Evolutionary conservation across 208 protist genomes (phyloP).

Genomic region (Leishmania guyanensis): DNA sequence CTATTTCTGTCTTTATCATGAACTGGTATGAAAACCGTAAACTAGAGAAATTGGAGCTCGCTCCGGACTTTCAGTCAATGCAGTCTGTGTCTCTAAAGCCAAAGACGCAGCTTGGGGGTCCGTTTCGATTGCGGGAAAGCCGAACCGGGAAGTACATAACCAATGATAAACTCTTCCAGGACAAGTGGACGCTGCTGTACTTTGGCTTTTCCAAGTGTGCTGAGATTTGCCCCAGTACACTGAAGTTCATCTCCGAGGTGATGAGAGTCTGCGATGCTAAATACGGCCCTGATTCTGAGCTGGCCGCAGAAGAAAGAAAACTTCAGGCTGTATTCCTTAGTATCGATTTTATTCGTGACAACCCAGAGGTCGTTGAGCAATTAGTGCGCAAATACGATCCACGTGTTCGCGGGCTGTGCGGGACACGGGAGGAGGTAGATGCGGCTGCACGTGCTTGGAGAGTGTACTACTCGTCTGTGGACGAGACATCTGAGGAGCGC

Average conservation of each 20-base stretch:
- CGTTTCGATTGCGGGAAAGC: slow-evolving; percentile 66
- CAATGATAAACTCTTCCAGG: slow-evolving; percentile 64
- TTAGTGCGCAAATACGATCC: slow-evolving; percentile 72
- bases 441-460: slow-evolving; percentile 64
- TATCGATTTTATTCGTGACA: slow-evolving; percentile 81
- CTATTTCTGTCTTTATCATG: slow-evolving; percentile 47
- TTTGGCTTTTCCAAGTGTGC: slow-evolving; percentile 91
- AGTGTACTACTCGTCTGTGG: slow-evolving; percentile 85
- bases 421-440: slow-evolving; percentile 53
- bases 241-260: slow-evolving; percentile 69
- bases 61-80: slow-evolving; percentile 50
- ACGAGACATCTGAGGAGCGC: slow-evolving; percentile 80
- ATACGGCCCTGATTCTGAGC: slow-evolving; percentile 33
- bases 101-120: slow-evolving; percentile 71
- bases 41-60: slow-evolving; percentile 36
- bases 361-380: slow-evolving; percentile 58
- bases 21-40: slow-evolving; percentile 56
- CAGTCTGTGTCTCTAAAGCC: slow-evolving; percentile 41
- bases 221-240: slow-evolving; percentile 78
- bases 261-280: slow-evolving; percentile 54
- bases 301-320: slow-evolving; percentile 39
- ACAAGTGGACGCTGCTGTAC: slow-evolving; percentile 85
- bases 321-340: slow-evolving; percentile 81
- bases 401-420: slow-evolving; percentile 66
- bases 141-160: slow-evolving; percentile 65